phyloP scores from a whole-genome alignment of 2,329 filamentous ascomycete genomes.

The Cylindrodendrum hubeiense region DNA sequence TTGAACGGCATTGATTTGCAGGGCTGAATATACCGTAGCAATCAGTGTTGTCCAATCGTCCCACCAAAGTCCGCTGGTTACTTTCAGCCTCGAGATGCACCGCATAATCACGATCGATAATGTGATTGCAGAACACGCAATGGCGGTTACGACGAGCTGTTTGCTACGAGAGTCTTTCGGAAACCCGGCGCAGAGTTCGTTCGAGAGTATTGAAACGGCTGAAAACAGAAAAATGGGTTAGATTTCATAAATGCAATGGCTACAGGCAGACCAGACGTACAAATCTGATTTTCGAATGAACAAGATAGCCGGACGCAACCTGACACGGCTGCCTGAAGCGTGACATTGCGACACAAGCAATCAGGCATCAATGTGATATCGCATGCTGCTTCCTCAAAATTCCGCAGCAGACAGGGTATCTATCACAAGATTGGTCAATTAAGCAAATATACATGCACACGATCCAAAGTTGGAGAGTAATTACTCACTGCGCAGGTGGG shows the following conservation, averaged over 20 bases:
- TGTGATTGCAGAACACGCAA: not conserved
- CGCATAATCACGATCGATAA: slow-evolving; percentile 1
- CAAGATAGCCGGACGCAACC: not conserved
- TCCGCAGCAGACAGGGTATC: not conserved
- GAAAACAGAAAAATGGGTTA: not conserved
- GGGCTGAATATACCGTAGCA: not conserved
- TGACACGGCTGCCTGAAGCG: not conserved
- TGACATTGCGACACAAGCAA: not conserved
- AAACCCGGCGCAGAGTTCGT: not conserved
- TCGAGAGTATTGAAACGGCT: not conserved
- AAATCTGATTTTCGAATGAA: not conserved
- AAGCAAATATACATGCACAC: not conserved
- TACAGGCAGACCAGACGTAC: not conserved
- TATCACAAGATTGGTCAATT: not conserved
- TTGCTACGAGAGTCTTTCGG: not conserved
- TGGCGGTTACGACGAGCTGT: not conserved
- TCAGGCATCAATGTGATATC: not conserved
- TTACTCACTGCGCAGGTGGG: not conserved
- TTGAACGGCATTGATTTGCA: not conserved
- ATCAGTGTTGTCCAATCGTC: slow-evolving; percentile 8
- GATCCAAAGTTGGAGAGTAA: not conserved
- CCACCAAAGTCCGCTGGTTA: slow-evolving; percentile 8
- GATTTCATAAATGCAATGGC: not conserved
- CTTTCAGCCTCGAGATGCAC: not conserved
- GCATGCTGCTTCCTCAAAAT: not conserved